Conservation (phyloP, 164 flowering plant species). For the Berberis vulgaris region DNA sequence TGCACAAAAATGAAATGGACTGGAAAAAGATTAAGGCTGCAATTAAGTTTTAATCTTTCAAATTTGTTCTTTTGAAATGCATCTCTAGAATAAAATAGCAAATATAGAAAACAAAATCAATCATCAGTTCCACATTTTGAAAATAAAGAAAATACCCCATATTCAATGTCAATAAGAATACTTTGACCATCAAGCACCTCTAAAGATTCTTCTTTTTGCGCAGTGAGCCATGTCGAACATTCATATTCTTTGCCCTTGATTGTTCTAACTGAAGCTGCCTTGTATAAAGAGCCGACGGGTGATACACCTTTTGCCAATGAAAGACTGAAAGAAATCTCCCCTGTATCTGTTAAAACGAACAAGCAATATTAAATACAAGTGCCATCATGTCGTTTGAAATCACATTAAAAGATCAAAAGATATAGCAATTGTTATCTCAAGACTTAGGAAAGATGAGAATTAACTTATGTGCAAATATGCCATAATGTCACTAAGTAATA, state of each 20-base stretch:
- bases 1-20: too few relatives aligned
- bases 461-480: too few relatives aligned
- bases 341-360: slow-evolving; percentile 31
- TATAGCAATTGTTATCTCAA: too few relatives aligned
- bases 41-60: too few relatives aligned
- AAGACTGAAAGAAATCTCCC: slow-evolving; percentile 47
- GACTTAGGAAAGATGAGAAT: too few relatives aligned
- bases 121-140: background rate
- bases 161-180: slow-evolving; percentile 37
- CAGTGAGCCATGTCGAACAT: slow-evolving; percentile 59
- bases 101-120: background rate
- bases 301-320: slow-evolving; percentile 45
- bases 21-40: too few relatives aligned
- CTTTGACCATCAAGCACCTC: slow-evolving; percentile 54
- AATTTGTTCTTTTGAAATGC: too few relatives aligned
- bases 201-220: slow-evolving; percentile 39
- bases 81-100: background rate
- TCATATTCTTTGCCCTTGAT: slow-evolving; percentile 6
- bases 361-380: background rate
- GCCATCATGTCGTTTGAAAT: too few relatives aligned
- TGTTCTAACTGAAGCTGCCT: slow-evolving; percentile 49
- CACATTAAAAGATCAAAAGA: too few relatives aligned
- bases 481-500: too few relatives aligned
- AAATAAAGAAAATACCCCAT: slow-evolving; percentile 28
- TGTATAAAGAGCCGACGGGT: slow-evolving; percentile 46